A percentile compares a stretch with the other conserved stretches of the same genome.
Evolutionary conservation across 2,329 filamentous ascomycete genomes (phyloP).

Genomic region (Magnaporthiopsis rhizophila): DNA sequence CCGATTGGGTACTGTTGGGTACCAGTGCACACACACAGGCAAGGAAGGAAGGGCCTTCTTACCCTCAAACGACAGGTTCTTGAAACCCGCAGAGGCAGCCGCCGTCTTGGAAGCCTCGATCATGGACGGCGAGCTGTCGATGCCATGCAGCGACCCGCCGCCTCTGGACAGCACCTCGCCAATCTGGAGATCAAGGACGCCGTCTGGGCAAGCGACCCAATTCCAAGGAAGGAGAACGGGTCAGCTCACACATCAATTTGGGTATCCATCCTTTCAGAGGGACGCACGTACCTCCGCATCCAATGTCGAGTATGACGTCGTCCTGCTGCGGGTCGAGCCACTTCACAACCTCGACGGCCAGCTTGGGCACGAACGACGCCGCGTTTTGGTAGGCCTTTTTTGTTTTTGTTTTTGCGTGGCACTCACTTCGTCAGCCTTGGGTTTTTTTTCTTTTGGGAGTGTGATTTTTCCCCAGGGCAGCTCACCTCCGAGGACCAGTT

Average conservation of each 20-base stretch:
- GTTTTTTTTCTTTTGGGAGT: no score
- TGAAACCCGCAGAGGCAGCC: slow-evolving; percentile 24
- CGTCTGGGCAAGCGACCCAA: slow-evolving; percentile 32
- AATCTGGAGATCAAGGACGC: slow-evolving; percentile 49
- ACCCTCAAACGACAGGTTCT: slow-evolving; percentile 38
- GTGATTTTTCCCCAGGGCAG: not conserved
- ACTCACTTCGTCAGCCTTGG: not conserved
- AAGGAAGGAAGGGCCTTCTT: slow-evolving; percentile 3
- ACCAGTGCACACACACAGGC: no score
- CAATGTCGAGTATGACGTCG: slow-evolving; percentile 53
- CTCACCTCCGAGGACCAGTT: slow-evolving; percentile 32
- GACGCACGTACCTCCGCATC: slow-evolving; percentile 47
- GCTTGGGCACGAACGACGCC: slow-evolving; percentile 56
- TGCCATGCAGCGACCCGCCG: slow-evolving; percentile 41
- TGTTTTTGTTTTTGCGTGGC: slow-evolving; percentile 26
- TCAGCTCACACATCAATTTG: not conserved
- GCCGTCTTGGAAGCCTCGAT: slow-evolving; percentile 41
- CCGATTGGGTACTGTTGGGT: not conserved
- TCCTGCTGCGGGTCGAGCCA: slow-evolving; percentile 52
- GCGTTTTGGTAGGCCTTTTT: slow-evolving; percentile 43
- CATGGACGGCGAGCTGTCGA: slow-evolving; percentile 53
- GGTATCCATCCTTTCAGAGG: not conserved
- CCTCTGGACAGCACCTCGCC: slow-evolving; percentile 36
- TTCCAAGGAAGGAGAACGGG: not conserved
- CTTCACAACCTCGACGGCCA: slow-evolving; percentile 47